Percentiles rank a stretch among this genome's conserved stretches.
Conservation (phyloP, 257 asterid genomes). For the Gentiana straminea region DNA sequence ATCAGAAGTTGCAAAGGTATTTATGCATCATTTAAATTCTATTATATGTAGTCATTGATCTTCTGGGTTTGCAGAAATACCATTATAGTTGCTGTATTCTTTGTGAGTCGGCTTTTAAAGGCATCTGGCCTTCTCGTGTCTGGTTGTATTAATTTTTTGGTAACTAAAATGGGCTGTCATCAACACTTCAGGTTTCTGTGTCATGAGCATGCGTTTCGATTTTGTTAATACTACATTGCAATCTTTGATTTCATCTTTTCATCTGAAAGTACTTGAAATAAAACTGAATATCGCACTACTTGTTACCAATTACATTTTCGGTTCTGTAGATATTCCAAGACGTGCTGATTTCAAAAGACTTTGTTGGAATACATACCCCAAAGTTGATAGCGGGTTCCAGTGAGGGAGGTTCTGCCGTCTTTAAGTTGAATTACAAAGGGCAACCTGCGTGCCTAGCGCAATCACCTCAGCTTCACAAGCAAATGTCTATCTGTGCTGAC, state of each 20-base stretch:
- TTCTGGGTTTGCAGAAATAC: neutral
- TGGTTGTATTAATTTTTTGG: neutral
- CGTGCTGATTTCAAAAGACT: constrained; percentile 49
- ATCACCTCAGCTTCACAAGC: constrained; percentile 93
- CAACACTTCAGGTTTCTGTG: neutral
- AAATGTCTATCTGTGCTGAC: constrained; percentile 86
- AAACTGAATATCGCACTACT: neutral
- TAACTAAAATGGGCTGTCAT: neutral
- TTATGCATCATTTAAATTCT: constrained; percentile 3
- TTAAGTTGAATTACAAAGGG: constrained; percentile 74
- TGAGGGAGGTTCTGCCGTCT: constrained; percentile 95
- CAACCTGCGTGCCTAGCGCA: constrained; percentile 87
- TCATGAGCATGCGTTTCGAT: neutral
- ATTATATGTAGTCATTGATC: neutral
- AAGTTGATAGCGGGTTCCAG: constrained; percentile 82
- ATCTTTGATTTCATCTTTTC: neutral
- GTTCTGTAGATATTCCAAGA: constrained; percentile 56
- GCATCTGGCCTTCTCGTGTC: neutral
- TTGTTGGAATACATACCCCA: constrained; percentile 73
- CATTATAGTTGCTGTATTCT: neutral
- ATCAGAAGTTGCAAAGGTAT: constrained; percentile 65
- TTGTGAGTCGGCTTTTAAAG: neutral
- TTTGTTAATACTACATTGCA: neutral
- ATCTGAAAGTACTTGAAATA: no score
- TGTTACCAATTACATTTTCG: neutral